Evolutionary conservation across 768 basidiomycete genomes (phyloP), one percentile per base, ranked within the genome.

Genomic region (Clitopilus hobsonii): DNA sequence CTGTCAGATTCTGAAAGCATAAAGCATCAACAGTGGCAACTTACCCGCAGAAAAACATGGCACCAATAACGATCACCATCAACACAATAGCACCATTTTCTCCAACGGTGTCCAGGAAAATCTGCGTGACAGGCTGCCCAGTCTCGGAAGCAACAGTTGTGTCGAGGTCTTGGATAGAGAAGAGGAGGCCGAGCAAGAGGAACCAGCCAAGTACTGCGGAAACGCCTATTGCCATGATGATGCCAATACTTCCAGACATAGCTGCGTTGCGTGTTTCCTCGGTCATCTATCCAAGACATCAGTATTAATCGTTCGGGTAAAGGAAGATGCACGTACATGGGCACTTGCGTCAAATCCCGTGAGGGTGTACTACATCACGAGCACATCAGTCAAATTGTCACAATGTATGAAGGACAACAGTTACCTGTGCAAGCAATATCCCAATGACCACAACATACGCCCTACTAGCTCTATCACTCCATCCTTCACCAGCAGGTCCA

Each of bases 321-420:
- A 25, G 16, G 8, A n/a, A 3, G 7, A 22, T 7, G 20, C 32
- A 65, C 81, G 55, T 59, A 84, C 85, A 70, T 86, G 85, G 51
- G 87, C 79, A 64, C 86, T 81, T 14, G 88, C 88, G 62, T 90
- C 88, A 64, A 87, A 90, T 2, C 86, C 86, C 85, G 86, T 88
- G 20, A 91, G 66, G 0, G 87, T 89, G 65, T 88, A 89, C 74
- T 75, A 26, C 8, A 49, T 7, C n/a, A 16, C 23, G 26, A n/a
- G 47, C 13, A 4, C 1, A 4, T 16, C 22, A 11, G 13, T 10
- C 16, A 51, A 10, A 27, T 13, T 29, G n/a, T 16, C 23, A 14
- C 18, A 20, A 10, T 27, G 41, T 8, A 23, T 6, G 22, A 11
- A 3, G 10, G n/a, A 18, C n/a, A 11, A 8, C 10, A 49, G 67